phyloP scores from a whole-genome alignment of 176 grass and related monocot species.

The Avena insularis region DNA sequence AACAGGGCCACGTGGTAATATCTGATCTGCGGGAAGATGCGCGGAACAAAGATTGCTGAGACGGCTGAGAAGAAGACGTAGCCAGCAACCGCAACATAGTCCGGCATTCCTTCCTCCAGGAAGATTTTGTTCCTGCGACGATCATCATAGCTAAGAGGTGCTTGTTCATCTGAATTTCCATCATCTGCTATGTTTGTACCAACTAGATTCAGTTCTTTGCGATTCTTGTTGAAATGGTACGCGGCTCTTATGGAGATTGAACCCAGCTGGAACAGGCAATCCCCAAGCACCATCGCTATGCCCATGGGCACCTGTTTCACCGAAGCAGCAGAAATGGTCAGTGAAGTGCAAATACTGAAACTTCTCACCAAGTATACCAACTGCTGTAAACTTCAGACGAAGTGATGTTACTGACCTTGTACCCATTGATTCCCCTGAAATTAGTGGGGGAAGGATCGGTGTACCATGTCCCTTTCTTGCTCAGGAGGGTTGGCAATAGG shows the following conservation, averaged over 20 bases:
- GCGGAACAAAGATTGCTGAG: constrained; percentile 31
- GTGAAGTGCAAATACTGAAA: neutral
- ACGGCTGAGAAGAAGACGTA: constrained; percentile 2
- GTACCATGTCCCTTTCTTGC: constrained; percentile 55
- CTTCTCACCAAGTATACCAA: neutral
- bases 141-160: constrained; percentile 36
- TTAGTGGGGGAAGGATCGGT: constrained; percentile 35
- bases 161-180: neutral
- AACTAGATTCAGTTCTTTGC: neutral
- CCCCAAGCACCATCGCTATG: constrained; percentile 62
- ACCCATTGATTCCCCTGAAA: constrained; percentile 56
- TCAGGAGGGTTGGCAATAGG: constrained; percentile 45
- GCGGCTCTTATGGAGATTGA: constrained; percentile 34
- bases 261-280: constrained; percentile 48
- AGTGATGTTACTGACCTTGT: constrained; percentile 42
- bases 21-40: constrained; percentile 51
- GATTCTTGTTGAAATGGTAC: neutral
- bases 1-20: constrained; percentile 46
- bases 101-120: constrained; percentile 18
- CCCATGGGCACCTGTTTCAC: constrained; percentile 43
- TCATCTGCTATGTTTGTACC: neutral
- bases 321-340: constrained; percentile 10
- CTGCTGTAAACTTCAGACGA: neutral
- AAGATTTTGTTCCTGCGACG: constrained; percentile 28
- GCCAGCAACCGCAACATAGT: neutral